Evolutionary conservation across 2,329 filamentous ascomycete genomes (phyloP).

Genomic region (Knufia fluminis): DNA sequence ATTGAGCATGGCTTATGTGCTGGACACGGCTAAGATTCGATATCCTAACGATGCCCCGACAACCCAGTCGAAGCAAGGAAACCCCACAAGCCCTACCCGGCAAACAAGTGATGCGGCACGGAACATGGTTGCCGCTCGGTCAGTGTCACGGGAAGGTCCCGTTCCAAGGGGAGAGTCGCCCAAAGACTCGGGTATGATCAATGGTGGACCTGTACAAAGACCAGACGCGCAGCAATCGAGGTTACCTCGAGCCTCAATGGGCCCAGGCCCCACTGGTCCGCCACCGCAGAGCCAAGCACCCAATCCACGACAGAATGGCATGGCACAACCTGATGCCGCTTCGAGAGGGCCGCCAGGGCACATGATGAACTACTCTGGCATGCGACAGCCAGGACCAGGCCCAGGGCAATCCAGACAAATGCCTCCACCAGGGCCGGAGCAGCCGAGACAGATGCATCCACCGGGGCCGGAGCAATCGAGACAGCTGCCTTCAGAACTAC

Average conservation of each 20-base stretch:
- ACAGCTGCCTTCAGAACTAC: constrained; percentile 37
- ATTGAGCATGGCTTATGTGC: constrained; percentile 76
- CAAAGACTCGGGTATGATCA: constrained; percentile 16
- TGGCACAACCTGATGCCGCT: constrained; percentile 17
- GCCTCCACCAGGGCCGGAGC: constrained; percentile 40
- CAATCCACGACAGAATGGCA: constrained; percentile 42
- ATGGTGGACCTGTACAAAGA: constrained; percentile 21
- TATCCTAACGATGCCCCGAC: constrained; percentile 68
- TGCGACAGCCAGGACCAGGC: neutral
- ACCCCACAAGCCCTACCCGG: constrained; percentile 28
- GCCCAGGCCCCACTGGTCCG: constrained; percentile 39
- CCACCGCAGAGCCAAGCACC: constrained; percentile 57
- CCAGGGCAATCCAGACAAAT: constrained; percentile 33
- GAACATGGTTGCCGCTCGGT: constrained; percentile 32
- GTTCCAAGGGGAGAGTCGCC: constrained; percentile 26
- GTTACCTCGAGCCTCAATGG: constrained; percentile 47
- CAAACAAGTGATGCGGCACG: constrained; percentile 40
- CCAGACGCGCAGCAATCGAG: constrained; percentile 12
- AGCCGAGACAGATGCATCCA: constrained; percentile 35
- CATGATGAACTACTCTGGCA: neutral
- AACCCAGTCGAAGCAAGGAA: constrained; percentile 33
- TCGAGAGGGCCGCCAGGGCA: constrained; percentile 8
- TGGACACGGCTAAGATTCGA: constrained; percentile 92
- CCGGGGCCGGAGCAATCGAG: constrained; percentile 32
- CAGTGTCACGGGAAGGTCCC: constrained; percentile 32